Base-by-base conservation (phyloP, 768 basidiomycete species). In the Hirschioporus abietinus region DNA sequence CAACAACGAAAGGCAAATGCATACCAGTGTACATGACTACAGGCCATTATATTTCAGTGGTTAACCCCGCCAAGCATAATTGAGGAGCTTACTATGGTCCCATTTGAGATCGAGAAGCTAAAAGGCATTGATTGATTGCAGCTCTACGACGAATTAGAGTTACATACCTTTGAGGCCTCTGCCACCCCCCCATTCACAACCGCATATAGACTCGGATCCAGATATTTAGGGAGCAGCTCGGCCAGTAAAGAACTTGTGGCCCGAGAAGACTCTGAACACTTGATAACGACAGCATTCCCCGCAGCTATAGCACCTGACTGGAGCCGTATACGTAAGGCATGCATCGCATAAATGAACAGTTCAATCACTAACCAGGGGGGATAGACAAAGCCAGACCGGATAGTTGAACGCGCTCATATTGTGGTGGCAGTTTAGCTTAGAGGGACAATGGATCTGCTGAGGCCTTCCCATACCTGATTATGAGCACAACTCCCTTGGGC, bases 211-310 rank as follows among this genome's bases (percentile, higher is more conserved):
- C 86, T 82, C 0, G 78, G 75, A 74, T 95, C 94, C 68, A 96
- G 70, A 71, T 96, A 95, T 72, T 90, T 86, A 1, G 87, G 86
- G 6, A 92, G 42, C 7, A 94, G 83, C 70, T 92, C 88, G 0
- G 87, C 82, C 17, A 93, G 72, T 10, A 94, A 81, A 8, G 81
- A 70, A 58, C 84, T 85, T 3, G 80, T 77, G 1, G 83, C 82
- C 0, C 88, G 85, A 0, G 84, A 78, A 1, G 84, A 76, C 72
- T 95, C 94, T 0, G 93, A 90, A 0, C 91, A 90, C 74, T 95
- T 95, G 64, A 94, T 60, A 4, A 89, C 76, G 2, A 84, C 85
- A 0, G 89, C 80, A 71, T 88, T 88, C 7, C 94, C 94, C 1
- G 92, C 91, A 0, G 92, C 88, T 57, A 96, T 84, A 0, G 93